These are phyloP conservation scores for Geotrichum fermentans DNA, from an alignment of 1,139 yeast species.

Conservation along the genomic window DNA sequence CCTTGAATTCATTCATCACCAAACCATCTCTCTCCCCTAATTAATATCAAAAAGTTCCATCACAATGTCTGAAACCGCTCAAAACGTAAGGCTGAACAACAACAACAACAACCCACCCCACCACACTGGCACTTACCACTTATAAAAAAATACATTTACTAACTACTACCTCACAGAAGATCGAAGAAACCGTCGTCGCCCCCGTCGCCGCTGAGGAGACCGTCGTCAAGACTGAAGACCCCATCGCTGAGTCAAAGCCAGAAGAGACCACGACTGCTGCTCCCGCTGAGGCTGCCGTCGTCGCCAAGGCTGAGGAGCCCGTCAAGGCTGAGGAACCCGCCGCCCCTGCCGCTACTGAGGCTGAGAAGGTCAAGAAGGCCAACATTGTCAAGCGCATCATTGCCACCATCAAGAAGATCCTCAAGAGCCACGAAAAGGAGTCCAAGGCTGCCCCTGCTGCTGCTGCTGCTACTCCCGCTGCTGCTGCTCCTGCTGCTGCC, in stretches of 20 bases:
- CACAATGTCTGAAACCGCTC: conserved; percentile 8
- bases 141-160: too few relatives aligned
- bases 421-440: conserved; percentile 2
- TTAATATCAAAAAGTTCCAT: conserved; percentile 16
- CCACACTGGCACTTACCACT: conserved; percentile 2
- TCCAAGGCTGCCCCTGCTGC: background rate
- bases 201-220: conserved; percentile 20
- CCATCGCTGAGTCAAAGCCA: conserved; percentile 23
- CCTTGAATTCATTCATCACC: conserved; percentile 1
- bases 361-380: conserved; percentile 5
- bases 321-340: conserved; percentile 20
- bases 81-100: background rate
- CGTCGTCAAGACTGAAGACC: conserved; percentile 4
- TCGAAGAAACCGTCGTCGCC: conserved; percentile 17
- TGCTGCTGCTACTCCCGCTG: background rate
- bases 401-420: conserved; percentile 10
- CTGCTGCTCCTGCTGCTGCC: background rate
- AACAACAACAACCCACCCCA: background rate
- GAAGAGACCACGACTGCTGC: conserved; percentile 23
- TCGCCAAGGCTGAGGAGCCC: conserved; percentile 21
- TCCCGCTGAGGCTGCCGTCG: background rate
- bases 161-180: conserved; percentile 11
- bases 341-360: conserved; percentile 24
- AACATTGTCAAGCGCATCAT: conserved; percentile 4
- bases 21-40: background rate